Percentiles rank a stretch among this genome's conserved stretches.
These are phyloP conservation scores for Plectranthus barbatus DNA, from an alignment of 257 asterid species.

Conservation along the genomic window DNA sequence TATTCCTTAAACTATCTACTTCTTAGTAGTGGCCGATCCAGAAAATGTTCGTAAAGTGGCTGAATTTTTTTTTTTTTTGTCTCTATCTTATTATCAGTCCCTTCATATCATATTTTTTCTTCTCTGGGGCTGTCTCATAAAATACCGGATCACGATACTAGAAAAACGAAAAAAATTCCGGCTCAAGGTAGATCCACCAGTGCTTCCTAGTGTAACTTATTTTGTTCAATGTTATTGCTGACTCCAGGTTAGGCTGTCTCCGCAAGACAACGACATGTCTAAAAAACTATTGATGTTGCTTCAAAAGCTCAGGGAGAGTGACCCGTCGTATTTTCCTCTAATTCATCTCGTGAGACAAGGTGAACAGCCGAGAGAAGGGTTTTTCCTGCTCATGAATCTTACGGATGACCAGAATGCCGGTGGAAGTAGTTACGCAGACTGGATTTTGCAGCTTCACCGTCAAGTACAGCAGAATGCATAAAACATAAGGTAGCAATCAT, in stretches of 20 bases:
- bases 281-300: conserved; percentile 42
- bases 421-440: conserved; percentile 43
- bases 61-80: too few species aligned
- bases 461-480: conserved; percentile 60
- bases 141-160: too few species aligned
- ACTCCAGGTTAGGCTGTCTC: conserved; percentile 41
- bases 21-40: too few species aligned
- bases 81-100: too few species aligned
- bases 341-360: conserved; percentile 67
- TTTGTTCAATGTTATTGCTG: conserved; percentile 7
- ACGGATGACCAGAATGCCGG: conserved; percentile 52
- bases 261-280: conserved; percentile 44
- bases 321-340: conserved; percentile 46
- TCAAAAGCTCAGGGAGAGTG: conserved; percentile 38
- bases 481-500: conserved; percentile 28
- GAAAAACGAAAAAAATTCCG: too few species aligned
- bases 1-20: neutral
- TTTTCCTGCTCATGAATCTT: conserved; percentile 39
- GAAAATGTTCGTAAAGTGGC: too few species aligned
- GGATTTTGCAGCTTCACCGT: conserved; percentile 58
- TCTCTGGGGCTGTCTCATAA: too few species aligned
- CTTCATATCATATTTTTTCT: too few species aligned
- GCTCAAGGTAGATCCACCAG: too few species aligned
- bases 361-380: conserved; percentile 63
- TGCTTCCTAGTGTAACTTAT: neutral